A percentile compares a stretch with the other conserved stretches of the same genome.
Conservation (phyloP, 352 stramenopile species). For the Phytophthora citrophthora region DNA sequence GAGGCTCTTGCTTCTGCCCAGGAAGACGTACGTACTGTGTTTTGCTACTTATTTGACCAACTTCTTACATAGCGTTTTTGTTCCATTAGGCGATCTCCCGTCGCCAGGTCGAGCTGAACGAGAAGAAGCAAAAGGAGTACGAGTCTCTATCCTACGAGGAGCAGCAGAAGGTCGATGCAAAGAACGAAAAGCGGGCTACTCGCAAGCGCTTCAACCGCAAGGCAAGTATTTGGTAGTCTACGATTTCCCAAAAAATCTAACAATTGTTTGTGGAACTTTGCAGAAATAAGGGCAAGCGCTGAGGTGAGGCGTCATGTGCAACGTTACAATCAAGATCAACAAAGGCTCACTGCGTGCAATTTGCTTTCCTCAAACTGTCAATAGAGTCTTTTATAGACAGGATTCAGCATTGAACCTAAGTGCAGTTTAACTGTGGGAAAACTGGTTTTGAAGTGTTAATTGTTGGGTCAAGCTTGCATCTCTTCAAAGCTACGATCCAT, state of each 20-base stretch:
- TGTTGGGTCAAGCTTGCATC: too few species aligned
- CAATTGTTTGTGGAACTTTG: neutral
- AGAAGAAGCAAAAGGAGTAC: conserved; percentile 87
- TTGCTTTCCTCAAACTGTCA: too few species aligned
- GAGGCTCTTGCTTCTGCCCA: conserved; percentile 37
- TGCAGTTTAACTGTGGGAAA: too few species aligned
- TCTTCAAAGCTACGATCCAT: too few species aligned
- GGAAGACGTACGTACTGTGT: conserved; percentile 34
- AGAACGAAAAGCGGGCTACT: conserved; percentile 72
- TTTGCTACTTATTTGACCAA: neutral
- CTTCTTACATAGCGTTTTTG: neutral
- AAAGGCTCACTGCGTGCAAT: too few species aligned
- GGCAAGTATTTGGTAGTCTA: conserved; percentile 25
- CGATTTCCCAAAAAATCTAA: neutral
- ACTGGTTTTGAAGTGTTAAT: too few species aligned
- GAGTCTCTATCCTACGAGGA: conserved; percentile 81
- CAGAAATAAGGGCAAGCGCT: conserved; percentile 25
- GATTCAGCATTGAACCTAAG: too few species aligned
- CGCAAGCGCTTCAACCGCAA: conserved; percentile 78
- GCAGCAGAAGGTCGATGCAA: conserved; percentile 77
- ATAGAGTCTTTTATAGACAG: neutral
- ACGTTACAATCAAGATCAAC: too few species aligned
- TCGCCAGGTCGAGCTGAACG: conserved; percentile 58
- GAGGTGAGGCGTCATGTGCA: too few species aligned
- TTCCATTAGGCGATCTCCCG: conserved; percentile 47